Conservation (phyloP, 345 rosid genomes). For the Mallotus nudiflorus region DNA sequence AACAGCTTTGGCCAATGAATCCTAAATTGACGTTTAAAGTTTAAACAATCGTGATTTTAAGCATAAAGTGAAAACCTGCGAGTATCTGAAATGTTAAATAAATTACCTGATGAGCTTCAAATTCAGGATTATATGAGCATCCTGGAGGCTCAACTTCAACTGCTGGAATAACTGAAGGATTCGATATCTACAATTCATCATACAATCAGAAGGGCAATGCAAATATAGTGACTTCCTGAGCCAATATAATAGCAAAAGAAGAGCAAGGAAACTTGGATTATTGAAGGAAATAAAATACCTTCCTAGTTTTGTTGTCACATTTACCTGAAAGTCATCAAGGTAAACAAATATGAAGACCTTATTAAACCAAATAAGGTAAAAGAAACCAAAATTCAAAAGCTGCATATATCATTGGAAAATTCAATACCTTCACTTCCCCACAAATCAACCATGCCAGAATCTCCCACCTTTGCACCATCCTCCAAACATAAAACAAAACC, state of each 20-base stretch:
- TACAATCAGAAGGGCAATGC: neutral
- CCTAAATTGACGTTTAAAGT: constrained; percentile 42
- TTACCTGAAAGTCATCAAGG: constrained; percentile 42
- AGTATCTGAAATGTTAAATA: neutral
- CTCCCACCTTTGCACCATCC: constrained; percentile 39
- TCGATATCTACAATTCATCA: constrained; percentile 36
- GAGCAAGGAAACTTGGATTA: constrained; percentile 5
- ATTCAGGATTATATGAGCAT: constrained; percentile 84
- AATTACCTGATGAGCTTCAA: constrained; percentile 79
- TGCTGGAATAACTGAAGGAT: constrained; percentile 70
- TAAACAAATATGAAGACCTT: neutral
- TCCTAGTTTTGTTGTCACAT: constrained; percentile 37
- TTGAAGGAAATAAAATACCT: constrained; percentile 38
- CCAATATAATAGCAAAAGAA: neutral
- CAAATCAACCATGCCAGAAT: constrained; percentile 56
- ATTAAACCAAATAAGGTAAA: neutral
- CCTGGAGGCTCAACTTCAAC: constrained; percentile 95
- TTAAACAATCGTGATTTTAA: neutral
- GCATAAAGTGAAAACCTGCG: neutral
- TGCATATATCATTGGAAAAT: neutral
- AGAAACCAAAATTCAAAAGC: neutral
- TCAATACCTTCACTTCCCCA: constrained; percentile 67
- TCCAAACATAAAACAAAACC: neutral
- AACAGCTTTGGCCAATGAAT: constrained; percentile 87
- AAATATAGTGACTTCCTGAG: neutral